These are phyloP conservation scores for Cruciata laevipes DNA, from an alignment of 257 asterid species.

Conservation along the genomic window DNA sequence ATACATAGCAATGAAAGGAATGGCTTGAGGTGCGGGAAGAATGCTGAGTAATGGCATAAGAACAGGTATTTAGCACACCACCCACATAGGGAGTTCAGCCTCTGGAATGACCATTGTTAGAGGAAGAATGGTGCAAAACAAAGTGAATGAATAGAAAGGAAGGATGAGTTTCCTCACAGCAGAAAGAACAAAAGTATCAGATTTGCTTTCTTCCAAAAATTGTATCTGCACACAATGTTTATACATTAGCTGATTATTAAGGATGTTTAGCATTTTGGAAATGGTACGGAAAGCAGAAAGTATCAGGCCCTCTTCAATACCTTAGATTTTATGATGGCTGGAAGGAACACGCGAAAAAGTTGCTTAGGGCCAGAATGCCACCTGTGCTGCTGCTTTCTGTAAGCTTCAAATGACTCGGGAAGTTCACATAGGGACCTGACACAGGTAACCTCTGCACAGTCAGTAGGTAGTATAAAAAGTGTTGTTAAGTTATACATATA, in stretches of 20 bases:
- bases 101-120: constrained; percentile 90
- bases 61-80: constrained; percentile 83
- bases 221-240: not conserved
- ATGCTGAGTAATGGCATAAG: constrained; percentile 71
- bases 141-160: constrained; percentile 92
- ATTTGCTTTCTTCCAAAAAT: constrained; percentile 61
- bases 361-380: constrained; percentile 99
- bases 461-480: not conserved
- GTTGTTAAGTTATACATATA: no score
- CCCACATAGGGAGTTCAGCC: constrained; percentile 83
- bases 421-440: constrained; percentile 83
- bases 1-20: constrained; percentile 81
- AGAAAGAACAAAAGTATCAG: constrained; percentile 87
- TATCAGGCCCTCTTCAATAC: constrained; percentile 17
- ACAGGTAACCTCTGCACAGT: not conserved
- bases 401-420: constrained; percentile 86
- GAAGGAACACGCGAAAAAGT: constrained; percentile 73
- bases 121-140: constrained; percentile 93
- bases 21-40: constrained; percentile 72
- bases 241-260: constrained; percentile 12
- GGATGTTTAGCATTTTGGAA: not conserved
- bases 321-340: constrained; percentile 64
- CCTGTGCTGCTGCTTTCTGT: constrained; percentile 91
- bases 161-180: constrained; percentile 85
- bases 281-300: not conserved